Evolutionary conservation across 1,139 yeast genomes (phyloP).

Genomic region (Geotrichum klebahnii): DNA sequence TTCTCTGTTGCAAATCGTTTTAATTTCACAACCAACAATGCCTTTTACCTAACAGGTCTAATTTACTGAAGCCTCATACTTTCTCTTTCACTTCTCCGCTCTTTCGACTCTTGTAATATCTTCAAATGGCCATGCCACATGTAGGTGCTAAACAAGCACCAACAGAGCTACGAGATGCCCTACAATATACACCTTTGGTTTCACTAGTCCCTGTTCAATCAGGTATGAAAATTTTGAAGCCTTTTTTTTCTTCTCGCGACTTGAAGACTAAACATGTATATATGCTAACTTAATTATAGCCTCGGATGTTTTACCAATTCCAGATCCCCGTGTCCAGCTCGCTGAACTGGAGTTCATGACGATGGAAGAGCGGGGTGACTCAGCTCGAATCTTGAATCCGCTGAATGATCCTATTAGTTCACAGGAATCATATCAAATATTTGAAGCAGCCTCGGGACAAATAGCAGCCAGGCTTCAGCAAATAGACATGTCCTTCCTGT

Average conservation of each 20-base stretch:
- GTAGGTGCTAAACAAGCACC: slow-evolving; percentile 19
- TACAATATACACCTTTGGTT: slow-evolving; percentile 22
- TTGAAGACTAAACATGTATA: background rate
- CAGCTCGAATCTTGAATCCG: slow-evolving; percentile 9
- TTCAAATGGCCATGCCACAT: slow-evolving; percentile 8
- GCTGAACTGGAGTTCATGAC: slow-evolving; percentile 15
- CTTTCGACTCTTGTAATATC: background rate
- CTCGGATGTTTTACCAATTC: slow-evolving; percentile 15
- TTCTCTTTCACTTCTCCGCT: background rate
- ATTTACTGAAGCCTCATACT: background rate
- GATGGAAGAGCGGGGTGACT: slow-evolving; percentile 12
- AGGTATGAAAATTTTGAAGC: slow-evolving; percentile 9
- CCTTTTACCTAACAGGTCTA: too few relatives aligned
- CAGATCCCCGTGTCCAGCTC: slow-evolving; percentile 11
- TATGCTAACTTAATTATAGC: background rate
- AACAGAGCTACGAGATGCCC: slow-evolving; percentile 20
- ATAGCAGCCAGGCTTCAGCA: slow-evolving; percentile 11
- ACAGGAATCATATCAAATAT: slow-evolving; percentile 8
- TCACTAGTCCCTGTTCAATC: slow-evolving; percentile 23
- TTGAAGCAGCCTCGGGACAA: slow-evolving; percentile 14
- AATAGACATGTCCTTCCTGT: slow-evolving; percentile 19
- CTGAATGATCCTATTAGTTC: slow-evolving; percentile 12
- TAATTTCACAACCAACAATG: background rate
- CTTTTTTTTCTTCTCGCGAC: background rate
- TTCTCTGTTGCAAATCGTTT: background rate